Percentiles rank a stretch among this genome's conserved stretches.
Evolutionary conservation across 306 rosid genomes (phyloP).

Genomic region (Pterocarpus macrocarpus): DNA sequence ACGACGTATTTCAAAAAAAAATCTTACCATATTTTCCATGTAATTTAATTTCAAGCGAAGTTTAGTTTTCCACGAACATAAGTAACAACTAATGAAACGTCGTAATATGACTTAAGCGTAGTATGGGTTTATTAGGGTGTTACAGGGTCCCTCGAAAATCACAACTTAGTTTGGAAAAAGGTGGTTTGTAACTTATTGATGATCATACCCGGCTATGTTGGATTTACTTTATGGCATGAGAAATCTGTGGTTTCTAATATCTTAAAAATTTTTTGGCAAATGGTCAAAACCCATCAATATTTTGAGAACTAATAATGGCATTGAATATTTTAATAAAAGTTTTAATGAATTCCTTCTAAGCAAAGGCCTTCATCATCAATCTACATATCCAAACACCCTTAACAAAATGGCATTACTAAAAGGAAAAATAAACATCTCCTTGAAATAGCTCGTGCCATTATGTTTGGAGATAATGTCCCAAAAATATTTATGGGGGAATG

Average conservation of each 20-base stretch:
- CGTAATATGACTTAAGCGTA: too few species aligned
- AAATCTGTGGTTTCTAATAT: background rate
- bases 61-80: too few species aligned
- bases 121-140: too few species aligned
- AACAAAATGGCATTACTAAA: background rate
- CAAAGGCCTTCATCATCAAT: background rate
- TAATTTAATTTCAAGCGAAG: too few species aligned
- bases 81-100: too few species aligned
- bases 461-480: background rate
- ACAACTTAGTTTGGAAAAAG: background rate
- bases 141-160: background rate
- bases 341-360: background rate
- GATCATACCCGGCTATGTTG: background rate
- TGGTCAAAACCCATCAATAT: background rate
- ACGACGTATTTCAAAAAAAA: too few species aligned
- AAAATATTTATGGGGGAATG: background rate
- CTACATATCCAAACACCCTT: background rate
- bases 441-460: background rate
- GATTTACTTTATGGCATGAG: background rate
- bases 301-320: background rate
- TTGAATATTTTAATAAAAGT: background rate
- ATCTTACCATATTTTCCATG: too few species aligned
- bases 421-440: background rate
- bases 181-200: constrained; percentile 4
- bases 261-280: background rate